phyloP scores from a whole-genome alignment of 331 rosid genomes.

The Phaseolus coccineus region DNA sequence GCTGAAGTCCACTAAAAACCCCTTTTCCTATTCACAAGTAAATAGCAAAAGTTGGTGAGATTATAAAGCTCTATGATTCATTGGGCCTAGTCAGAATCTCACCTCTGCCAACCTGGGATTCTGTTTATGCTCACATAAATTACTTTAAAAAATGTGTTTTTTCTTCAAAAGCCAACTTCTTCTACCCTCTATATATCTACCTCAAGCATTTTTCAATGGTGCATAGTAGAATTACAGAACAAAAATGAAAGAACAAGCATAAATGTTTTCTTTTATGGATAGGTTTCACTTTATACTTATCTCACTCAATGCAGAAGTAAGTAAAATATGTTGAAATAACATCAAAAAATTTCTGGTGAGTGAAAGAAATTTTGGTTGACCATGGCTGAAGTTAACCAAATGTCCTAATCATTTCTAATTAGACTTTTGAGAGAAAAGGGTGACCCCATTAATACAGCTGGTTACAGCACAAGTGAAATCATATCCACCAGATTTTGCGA shows the following conservation, averaged over 20 bases:
- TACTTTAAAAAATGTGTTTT: constrained; percentile 19
- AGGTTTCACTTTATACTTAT: too few species aligned
- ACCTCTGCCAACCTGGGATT: constrained; percentile 89
- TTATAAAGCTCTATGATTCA: constrained; percentile 67
- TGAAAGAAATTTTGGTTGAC: constrained; percentile 63
- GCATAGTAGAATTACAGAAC: neutral
- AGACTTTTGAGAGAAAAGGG: constrained; percentile 52
- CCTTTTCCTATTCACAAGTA: constrained; percentile 51
- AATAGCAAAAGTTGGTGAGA: constrained; percentile 62
- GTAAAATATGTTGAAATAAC: constrained; percentile 36
- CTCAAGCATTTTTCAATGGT: neutral
- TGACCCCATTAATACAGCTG: constrained; percentile 86
- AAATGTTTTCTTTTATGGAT: neutral
- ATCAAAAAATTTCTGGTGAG: constrained; percentile 48
- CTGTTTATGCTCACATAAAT: constrained; percentile 55
- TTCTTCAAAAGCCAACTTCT: constrained; percentile 50
- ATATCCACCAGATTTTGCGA: constrained; percentile 69
- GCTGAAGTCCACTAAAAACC: constrained; percentile 77
- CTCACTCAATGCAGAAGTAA: too few species aligned
- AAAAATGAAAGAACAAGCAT: constrained; percentile 26
- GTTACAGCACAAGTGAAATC: constrained; percentile 79
- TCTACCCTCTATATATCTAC: constrained; percentile 34
- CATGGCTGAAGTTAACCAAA: constrained; percentile 47
- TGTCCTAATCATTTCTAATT: constrained; percentile 68
- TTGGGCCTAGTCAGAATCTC: constrained; percentile 95